phyloP scores from a whole-genome alignment of 768 basidiomycete genomes.

The Mycena kentingensis region DNA sequence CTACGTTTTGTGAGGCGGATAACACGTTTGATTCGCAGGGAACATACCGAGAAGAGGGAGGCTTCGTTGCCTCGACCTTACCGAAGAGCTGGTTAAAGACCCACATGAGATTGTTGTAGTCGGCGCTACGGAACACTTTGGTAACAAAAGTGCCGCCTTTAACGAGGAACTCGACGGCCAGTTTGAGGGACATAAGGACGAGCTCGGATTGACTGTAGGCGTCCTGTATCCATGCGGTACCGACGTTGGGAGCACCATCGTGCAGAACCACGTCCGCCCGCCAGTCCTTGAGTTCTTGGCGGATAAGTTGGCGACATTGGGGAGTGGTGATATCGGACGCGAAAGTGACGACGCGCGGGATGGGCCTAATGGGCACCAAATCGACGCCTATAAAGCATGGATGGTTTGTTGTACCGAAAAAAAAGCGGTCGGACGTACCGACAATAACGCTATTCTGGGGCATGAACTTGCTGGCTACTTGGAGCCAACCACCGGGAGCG shows the following conservation, averaged over 20 bases:
- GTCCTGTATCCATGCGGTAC: constrained; percentile 98
- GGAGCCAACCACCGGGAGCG: constrained; percentile 98
- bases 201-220: constrained; percentile 97
- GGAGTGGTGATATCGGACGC: constrained; percentile 92
- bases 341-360: constrained; percentile 90
- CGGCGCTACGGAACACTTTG: constrained; percentile 96
- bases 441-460: constrained; percentile 89
- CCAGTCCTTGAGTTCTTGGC: constrained; percentile 94
- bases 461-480: constrained; percentile 98
- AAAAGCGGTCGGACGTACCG: constrained; percentile 50
- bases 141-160: constrained; percentile 97
- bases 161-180: constrained; percentile 90
- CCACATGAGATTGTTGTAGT: constrained; percentile 99
- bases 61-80: constrained; percentile 98
- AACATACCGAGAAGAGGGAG: constrained; percentile 87
- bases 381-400: constrained; percentile 80
- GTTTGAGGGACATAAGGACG: constrained; percentile 91
- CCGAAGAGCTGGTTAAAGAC: constrained; percentile 96
- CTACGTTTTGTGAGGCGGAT: constrained; percentile 40
- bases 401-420: constrained; percentile 14
- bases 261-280: constrained; percentile 98
- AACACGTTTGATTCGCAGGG: neutral
- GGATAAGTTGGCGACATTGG: constrained; percentile 84
- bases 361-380: constrained; percentile 93
- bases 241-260: constrained; percentile 99